A percentile compares a stretch with the other conserved stretches of the same genome.
These are phyloP conservation scores for Phylloporus sp. DNA, from an alignment of 768 basidiomycete species.

Conservation along the genomic window DNA sequence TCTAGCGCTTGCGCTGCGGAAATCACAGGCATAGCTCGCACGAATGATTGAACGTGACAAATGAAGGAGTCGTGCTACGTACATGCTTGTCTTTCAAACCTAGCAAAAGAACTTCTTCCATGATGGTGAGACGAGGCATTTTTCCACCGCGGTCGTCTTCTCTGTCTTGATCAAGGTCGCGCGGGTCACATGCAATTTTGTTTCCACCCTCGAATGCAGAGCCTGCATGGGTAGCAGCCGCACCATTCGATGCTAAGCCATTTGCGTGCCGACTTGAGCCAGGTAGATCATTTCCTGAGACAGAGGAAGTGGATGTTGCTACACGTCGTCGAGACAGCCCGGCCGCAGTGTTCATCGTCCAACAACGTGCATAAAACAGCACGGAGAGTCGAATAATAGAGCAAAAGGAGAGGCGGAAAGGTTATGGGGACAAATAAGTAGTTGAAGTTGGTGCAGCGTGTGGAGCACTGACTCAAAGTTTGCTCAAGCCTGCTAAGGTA, in stretches of 20 bases:
- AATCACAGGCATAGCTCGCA: constrained; percentile 5
- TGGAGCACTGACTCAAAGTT: background rate
- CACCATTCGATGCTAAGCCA: constrained; percentile 28
- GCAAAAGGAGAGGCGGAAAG: constrained; percentile 1
- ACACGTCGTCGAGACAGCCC: constrained; percentile 60
- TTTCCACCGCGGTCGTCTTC: constrained; percentile 67
- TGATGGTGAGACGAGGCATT: constrained; percentile 83
- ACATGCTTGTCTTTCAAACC: constrained; percentile 98
- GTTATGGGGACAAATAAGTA: background rate
- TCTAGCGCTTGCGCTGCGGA: constrained; percentile 20
- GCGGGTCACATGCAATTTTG: constrained; percentile 90
- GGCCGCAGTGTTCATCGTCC: constrained; percentile 47
- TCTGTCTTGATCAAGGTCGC: constrained; percentile 74
- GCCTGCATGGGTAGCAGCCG: constrained; percentile 59
- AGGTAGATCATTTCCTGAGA: constrained; percentile 37
- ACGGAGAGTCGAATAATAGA: background rate
- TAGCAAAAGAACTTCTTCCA: constrained; percentile 94
- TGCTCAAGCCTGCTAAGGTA: constrained; percentile 6
- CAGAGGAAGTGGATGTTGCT: constrained; percentile 36
- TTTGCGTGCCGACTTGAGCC: constrained; percentile 28
- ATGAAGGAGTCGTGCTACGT: constrained; percentile 20
- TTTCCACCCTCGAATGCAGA: constrained; percentile 82
- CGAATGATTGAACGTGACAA: constrained; percentile 3
- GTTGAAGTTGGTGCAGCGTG: constrained; percentile 6
- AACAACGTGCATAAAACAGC: constrained; percentile 18